Evolutionary conservation across 148 eudicot genomes (phyloP).

Genomic region (Rhododendron ferrugineum): DNA sequence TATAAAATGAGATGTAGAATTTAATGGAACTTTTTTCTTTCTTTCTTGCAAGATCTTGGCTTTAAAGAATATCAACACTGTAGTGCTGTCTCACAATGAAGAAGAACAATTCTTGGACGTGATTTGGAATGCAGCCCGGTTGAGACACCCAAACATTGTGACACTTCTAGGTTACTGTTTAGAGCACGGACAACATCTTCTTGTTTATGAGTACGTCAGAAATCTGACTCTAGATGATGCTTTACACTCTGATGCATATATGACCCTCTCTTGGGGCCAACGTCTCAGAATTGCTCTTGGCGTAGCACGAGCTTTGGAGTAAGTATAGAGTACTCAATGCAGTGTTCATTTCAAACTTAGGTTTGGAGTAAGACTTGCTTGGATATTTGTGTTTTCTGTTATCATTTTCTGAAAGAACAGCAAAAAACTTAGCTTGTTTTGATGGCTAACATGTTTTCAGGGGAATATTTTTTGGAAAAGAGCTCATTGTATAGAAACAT

Average conservation of each 20-base stretch:
- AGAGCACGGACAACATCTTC: conserved; percentile 72
- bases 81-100: conserved; percentile 59
- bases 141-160: conserved; percentile 83
- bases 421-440: not conserved
- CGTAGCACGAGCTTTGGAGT: conserved; percentile 71
- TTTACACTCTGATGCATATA: conserved; percentile 45
- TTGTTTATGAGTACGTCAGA: conserved; percentile 71
- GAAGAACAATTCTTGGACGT: conserved; percentile 80
- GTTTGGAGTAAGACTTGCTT: not conserved
- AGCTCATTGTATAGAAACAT: not conserved
- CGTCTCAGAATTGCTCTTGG: conserved; percentile 81
- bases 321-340: conserved; percentile 21
- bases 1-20: not conserved
- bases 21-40: not conserved
- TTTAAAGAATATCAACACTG: conserved; percentile 65
- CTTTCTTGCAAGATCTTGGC: conserved; percentile 52
- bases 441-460: not conserved
- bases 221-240: conserved; percentile 65
- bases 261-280: conserved; percentile 74
- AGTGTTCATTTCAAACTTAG: not conserved
- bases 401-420: not conserved
- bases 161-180: conserved; percentile 73
- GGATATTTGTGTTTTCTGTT: not conserved
- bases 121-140: conserved; percentile 50
- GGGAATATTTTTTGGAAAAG: not conserved